Percentiles rank a stretch among this genome's conserved stretches.
phyloP scores from a whole-genome alignment of 352 stramenopile genomes.

The Pythium insidiosum region DNA sequence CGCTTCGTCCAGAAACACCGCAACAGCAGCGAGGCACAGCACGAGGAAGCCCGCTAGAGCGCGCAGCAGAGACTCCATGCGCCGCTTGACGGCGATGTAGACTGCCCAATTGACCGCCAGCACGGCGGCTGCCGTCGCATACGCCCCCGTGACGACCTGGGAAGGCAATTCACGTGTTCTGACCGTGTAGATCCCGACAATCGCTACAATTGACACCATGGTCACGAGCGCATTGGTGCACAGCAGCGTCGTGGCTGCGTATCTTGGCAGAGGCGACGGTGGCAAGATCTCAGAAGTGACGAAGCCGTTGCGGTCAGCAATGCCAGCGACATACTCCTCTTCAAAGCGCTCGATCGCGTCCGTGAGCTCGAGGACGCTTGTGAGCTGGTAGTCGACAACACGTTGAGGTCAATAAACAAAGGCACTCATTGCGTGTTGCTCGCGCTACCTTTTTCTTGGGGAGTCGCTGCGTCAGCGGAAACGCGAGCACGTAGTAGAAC shows the following conservation, averaged over 20 bases:
- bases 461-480: constrained; percentile 26
- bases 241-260: neutral
- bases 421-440: no score
- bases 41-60: constrained; percentile 9
- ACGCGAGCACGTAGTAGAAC: constrained; percentile 56
- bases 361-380: constrained; percentile 36
- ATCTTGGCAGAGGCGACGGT: constrained; percentile 11
- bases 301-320: constrained; percentile 21
- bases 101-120: neutral
- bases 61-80: constrained; percentile 2
- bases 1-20: constrained; percentile 20
- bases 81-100: neutral
- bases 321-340: constrained; percentile 35
- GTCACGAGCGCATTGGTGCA: constrained; percentile 11
- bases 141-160: constrained; percentile 1
- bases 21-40: neutral
- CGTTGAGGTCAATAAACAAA: no score
- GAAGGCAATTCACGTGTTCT: no score
- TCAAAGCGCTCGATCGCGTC: constrained; percentile 34
- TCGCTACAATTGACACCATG: neutral
- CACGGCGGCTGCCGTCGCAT: neutral
- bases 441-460: constrained; percentile 33
- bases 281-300: no score
- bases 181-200: neutral
- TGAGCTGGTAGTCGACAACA: no score